Evolutionary conservation across 768 basidiomycete species (phyloP).

Genomic region (Leucogyrophana mollusca): DNA sequence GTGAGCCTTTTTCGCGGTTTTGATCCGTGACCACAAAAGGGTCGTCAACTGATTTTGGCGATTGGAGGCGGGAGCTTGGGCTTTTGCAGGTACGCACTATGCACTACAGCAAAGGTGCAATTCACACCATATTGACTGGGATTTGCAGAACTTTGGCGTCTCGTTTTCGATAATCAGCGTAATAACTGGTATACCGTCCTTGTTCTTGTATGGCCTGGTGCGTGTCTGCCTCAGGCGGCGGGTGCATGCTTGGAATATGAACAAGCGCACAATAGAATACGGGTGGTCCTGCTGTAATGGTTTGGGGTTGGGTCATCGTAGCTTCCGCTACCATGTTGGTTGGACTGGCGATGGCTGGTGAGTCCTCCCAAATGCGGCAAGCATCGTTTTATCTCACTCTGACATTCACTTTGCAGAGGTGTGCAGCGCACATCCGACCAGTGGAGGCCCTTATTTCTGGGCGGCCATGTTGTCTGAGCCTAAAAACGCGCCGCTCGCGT

Average conservation of each 20-base stretch:
- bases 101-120: not conserved
- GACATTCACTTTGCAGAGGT: slow-evolving; percentile 34
- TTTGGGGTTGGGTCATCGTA: slow-evolving; percentile 71
- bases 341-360: slow-evolving; percentile 74
- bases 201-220: slow-evolving; percentile 69
- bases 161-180: slow-evolving; percentile 78
- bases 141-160: slow-evolving; percentile 61
- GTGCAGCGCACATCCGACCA: slow-evolving; percentile 66
- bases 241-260: not conserved
- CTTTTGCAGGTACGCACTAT: slow-evolving; percentile 53
- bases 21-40: not conserved
- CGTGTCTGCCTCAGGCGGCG: slow-evolving; percentile 20
- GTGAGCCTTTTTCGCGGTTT: slow-evolving; percentile 35
- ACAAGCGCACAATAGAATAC: slow-evolving; percentile 48
- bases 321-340: slow-evolving; percentile 69
- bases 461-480: slow-evolving; percentile 70
- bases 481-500: slow-evolving; percentile 58
- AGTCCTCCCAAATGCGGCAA: slow-evolving; percentile 10
- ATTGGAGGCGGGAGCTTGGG: slow-evolving; percentile 55
- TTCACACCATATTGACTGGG: not conserved
- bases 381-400: not conserved
- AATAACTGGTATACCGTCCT: slow-evolving; percentile 68
- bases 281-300: slow-evolving; percentile 76
- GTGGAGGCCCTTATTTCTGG: slow-evolving; percentile 79
- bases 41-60: not conserved